phyloP scores from a whole-genome alignment of 1,284 basidiomycete species.

The Volvariella surrecta region DNA sequence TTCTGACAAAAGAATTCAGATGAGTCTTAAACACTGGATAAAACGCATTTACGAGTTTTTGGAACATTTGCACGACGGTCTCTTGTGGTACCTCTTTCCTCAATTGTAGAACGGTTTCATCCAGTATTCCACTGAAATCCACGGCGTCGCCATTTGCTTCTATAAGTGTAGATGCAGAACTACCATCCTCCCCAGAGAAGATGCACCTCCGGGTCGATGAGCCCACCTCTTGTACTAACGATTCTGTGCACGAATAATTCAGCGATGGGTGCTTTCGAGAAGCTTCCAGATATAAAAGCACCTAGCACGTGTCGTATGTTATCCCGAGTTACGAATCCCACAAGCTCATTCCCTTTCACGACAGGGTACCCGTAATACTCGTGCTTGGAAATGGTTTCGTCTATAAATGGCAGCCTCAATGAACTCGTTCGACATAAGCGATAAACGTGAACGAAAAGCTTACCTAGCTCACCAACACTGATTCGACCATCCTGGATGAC shows the following conservation, averaged over 20 bases:
- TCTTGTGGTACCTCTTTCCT: constrained; percentile 62
- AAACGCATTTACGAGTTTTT: constrained; percentile 45
- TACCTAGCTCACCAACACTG: constrained; percentile 43
- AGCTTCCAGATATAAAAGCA: constrained; percentile 17
- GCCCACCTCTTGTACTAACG: no score
- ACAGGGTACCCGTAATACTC: constrained; percentile 58
- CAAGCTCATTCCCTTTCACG: constrained; percentile 36
- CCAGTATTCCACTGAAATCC: constrained; percentile 34
- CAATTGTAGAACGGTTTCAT: constrained; percentile 53
- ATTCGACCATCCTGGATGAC: constrained; percentile 39
- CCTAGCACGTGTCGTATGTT: constrained; percentile 43
- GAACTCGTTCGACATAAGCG: not conserved
- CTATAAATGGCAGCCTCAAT: constrained; percentile 17
- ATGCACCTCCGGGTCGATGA: constrained; percentile 1
- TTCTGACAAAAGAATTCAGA: constrained; percentile 31
- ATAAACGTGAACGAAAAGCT: constrained; percentile 10
- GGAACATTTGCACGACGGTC: constrained; percentile 64
- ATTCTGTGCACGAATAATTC: no score
- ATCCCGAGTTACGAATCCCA: constrained; percentile 55
- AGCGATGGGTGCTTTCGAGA: no score
- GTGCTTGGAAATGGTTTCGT: constrained; percentile 29
- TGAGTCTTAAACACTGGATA: not conserved
- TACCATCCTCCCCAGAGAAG: not conserved
- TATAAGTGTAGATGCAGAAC: not conserved
- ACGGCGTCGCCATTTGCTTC: not conserved